Evolutionary conservation across 352 stramenopile species (phyloP), one percentile per base, ranked within the genome.

Genomic region (Globisporangium ultimum): DNA sequence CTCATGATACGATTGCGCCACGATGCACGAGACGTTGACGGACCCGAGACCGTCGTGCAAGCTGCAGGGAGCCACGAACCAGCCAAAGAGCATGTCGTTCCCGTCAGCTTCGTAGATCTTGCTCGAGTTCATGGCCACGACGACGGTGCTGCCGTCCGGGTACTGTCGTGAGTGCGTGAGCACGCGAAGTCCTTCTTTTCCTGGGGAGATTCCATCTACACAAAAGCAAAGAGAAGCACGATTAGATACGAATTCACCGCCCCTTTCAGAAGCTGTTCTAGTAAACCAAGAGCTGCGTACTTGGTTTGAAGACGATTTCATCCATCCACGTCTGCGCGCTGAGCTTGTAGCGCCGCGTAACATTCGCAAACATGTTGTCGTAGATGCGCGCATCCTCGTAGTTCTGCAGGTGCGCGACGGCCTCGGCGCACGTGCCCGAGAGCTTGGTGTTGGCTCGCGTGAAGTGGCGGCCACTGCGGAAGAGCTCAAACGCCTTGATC

Each of bases 121-220:
- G 15, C 48, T 48, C 12, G 51, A 61, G 24, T 59, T 72, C 36
- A 78, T 50, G 21, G 75, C 73, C 40, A 88, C 69, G 24, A 83
- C 66, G 18, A 88, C 72, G 17, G 76, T 74, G 53, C 76, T 84
- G 13, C 79, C 76, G 48, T 85, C 76, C 0, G 76, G 74, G 41
- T 89, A 87, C 54, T 89, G 68, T n/a, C 76, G 68, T 57, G 61
- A 67, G 43, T 89, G 74, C 15, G 67, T 86, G 53, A 89, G 48
- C 14, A 84, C 59, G 32, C 65, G 61, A 28, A 72, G 13, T 2
- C 46, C 58, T 17, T 72, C 58, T 24, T 24, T 20, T 2, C 46
- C 34, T 0, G 48, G 58, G 21, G 41, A 15, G 5, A 64, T 41
- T 7, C 75, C 64, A 34, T 60, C 53, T 66, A 42, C 18, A 48